Evolutionary conservation across 2,329 filamentous ascomycete species (phyloP), one percentile per base, ranked within the genome.

Genomic region (Aurifilum marmelostoma): DNA sequence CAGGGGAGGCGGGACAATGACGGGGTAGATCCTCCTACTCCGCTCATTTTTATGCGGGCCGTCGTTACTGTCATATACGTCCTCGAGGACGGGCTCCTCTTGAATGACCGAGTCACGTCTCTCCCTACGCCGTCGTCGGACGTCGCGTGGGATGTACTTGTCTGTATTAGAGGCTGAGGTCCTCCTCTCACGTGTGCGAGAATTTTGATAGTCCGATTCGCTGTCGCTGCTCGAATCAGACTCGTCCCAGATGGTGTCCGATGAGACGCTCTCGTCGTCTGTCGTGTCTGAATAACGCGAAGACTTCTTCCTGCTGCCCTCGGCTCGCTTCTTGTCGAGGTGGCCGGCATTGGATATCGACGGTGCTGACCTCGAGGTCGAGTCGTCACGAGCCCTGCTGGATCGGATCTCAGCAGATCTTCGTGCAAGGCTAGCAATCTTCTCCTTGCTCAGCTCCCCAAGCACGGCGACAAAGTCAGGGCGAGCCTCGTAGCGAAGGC

Each of bases 401-500:
- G 79, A 79, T 21, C 87, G 81, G 7, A 83, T 82, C 37, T 85
- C 82, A 11, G 79, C 79, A 52, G 82, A 88, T 65, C 81, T 79
- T 4, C 80, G 80, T 1, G 87, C 87, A 67, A 82, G 85, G 8
- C 84, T 80, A 27, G 79, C 78, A 52, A 91, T 84, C 58, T 89
- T 76, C 16, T 85, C 83, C 1, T 81, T 81, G 1, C 80, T 80
- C 2, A 90, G 79, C 18, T 84, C 79, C 5, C 88, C 88, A 0
- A 90, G 81, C 4, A 90, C 78, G 16, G 88, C 88, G 2, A 90
- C 87, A 69, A 87, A 90, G 1, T 85, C 83, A 0, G 87, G 87
- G 1, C 86, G 82, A 12, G 87, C 88, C 75, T 89, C 87, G 73
- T 88, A 89, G 12, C 88, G 83, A 29, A 88, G 81, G 16, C 85